phyloP scores from a whole-genome alignment of 1,284 basidiomycete species.

The Cystobasidium slooffiae region DNA sequence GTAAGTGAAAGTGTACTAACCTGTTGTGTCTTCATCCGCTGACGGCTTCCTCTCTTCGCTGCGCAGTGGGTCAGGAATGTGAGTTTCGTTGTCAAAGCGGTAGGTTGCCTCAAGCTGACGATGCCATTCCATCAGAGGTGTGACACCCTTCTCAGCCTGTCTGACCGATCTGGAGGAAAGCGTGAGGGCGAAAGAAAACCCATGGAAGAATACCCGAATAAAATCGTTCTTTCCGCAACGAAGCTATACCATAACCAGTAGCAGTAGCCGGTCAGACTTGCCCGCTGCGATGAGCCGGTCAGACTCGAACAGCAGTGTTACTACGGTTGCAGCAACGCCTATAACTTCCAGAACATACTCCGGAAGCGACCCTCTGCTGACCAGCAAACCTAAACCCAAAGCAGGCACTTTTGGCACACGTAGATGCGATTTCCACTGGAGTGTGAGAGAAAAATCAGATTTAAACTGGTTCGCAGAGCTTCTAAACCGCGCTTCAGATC shows the following conservation, averaged over 20 bases:
- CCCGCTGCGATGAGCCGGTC: background rate
- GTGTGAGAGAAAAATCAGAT: conserved; percentile 24
- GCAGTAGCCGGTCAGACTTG: background rate
- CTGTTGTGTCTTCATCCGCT: background rate
- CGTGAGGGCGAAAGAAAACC: conserved; percentile 19
- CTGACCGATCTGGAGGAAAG: conserved; percentile 30
- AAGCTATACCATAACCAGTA: background rate
- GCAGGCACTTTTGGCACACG: conserved; percentile 16
- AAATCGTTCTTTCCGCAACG: conserved; percentile 16
- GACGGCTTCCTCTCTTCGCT: background rate
- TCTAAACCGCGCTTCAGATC: conserved; percentile 16
- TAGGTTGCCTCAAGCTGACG: background rate
- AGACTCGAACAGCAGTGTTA: background rate
- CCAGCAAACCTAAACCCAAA: background rate
- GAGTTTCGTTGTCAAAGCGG: background rate
- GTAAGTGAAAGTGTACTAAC: background rate
- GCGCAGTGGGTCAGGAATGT: conserved; percentile 12
- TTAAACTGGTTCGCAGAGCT: conserved; percentile 34
- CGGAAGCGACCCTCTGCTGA: background rate
- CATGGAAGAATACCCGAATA: conserved; percentile 30
- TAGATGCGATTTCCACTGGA: conserved; percentile 32
- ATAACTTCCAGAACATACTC: no score
- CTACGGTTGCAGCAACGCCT: background rate
- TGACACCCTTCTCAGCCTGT: conserved; percentile 35
- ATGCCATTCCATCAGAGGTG: background rate